These are phyloP conservation scores for Saccharomyces kudriavzevii DNA, from an alignment of 805 yeast species.

Conservation along the genomic window DNA sequence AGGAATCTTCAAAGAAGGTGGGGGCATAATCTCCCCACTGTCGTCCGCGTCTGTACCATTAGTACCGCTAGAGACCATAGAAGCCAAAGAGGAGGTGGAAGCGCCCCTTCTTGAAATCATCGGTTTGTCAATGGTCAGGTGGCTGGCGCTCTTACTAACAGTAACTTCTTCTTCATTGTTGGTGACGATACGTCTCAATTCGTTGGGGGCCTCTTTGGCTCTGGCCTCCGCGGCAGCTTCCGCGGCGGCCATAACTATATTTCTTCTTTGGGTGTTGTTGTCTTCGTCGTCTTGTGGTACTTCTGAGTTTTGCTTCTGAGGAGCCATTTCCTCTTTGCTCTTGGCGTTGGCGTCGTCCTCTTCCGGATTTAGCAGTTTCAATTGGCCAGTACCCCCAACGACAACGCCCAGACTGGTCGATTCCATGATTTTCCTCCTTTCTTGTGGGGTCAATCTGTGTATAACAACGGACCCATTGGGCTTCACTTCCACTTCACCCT, in stretches of 20 bases:
- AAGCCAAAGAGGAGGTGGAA: slow-evolving; percentile 19
- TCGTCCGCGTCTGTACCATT: slow-evolving; percentile 6
- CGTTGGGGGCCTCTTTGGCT: slow-evolving; percentile 30
- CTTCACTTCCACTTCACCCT: slow-evolving; percentile 68
- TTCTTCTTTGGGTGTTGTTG: slow-evolving; percentile 18
- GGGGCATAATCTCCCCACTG: slow-evolving; percentile 25
- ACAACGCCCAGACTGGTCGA: slow-evolving; percentile 59
- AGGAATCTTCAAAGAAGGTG: slow-evolving; percentile 29
- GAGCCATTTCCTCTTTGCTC: slow-evolving; percentile 17
- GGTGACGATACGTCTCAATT: slow-evolving; percentile 22
- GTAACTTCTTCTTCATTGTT: slow-evolving; percentile 35
- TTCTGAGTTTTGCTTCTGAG: slow-evolving; percentile 7
- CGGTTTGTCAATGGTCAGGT: slow-evolving; percentile 37
- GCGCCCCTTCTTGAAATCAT: slow-evolving; percentile 31
- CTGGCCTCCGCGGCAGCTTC: slow-evolving; percentile 34
- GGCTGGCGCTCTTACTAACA: slow-evolving; percentile 28
- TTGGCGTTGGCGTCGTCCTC: slow-evolving; percentile 10
- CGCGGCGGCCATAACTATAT: slow-evolving; percentile 30
- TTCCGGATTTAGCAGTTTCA: slow-evolving; percentile 32
- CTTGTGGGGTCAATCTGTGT: slow-evolving; percentile 48
- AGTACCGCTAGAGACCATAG: slow-evolving; percentile 13
- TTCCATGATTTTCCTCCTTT: slow-evolving; percentile 37
- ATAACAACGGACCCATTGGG: slow-evolving; percentile 47
- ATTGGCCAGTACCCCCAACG: slow-evolving; percentile 70
- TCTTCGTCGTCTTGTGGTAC: slow-evolving; percentile 25